Evolutionary conservation across 768 basidiomycete genomes (phyloP), one percentile per base, ranked within the genome.

Genomic region (Psilocybe subaeruginosa): DNA sequence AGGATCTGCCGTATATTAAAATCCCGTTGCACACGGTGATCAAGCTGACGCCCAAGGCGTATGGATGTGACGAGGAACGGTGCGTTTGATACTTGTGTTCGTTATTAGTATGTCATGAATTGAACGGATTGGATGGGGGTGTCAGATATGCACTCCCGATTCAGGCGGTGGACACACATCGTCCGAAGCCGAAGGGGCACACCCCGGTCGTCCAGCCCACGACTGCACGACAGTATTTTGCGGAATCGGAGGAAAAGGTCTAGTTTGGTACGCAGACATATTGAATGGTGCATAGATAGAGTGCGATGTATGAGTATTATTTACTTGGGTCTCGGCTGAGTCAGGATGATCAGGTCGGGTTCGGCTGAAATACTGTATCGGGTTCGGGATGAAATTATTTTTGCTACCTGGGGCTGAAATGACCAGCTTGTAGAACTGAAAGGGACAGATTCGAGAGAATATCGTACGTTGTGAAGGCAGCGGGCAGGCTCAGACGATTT

Each of bases 21-120:
- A 95, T 98, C 49, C 95, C 95, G 0, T 75, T 97, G 58, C 97
- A 99, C 72, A 99, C 97, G 0, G 91, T 99, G 39, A 97, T 99
- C 74, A 99, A 99, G 77, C 83, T 99, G 49, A 99, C 97, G 0
- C 97, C 97, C 8, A 95, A 93, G 71, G 97, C 97, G 1, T 99
- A 99, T 73, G 97, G 97, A 41, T 99, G 97, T 78, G 95, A 99
- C 72, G 97, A 99, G 73, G 95, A 96, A 73, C 83, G 96, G 91
- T 90, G 58, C 50, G 79, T 59, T 49, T 23, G 23, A 23, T 23
- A 23, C 23, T 23, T 23, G 23, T 23, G 2, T 23, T 23, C 2
- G 23, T 23, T 23, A 23, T 23, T 23, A 2, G 23, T 23, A 23
- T 23, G 2, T 23, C 23, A 23, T 23, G 23, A 23, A 23, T 23